Base-by-base conservation (phyloP, 75 land plant species). In the Pinus albicaulis region DNA sequence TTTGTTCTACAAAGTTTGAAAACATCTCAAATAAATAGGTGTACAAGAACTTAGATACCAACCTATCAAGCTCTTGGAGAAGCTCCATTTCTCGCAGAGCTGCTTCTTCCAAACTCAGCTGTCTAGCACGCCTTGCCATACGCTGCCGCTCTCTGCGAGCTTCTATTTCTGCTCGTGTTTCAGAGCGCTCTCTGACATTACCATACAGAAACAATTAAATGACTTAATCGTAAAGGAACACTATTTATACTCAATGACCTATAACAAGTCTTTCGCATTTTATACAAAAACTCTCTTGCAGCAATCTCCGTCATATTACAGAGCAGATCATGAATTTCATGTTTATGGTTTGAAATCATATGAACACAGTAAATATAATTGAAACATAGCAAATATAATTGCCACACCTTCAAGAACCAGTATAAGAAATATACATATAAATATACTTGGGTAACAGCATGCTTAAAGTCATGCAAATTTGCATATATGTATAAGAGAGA, bases 61-160 rank as follows among this genome's bases (percentile, higher is more conserved):
- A 96, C 99, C 91, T 93, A 80, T 96, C 99, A 81, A 94, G 95
- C 60, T 94, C 94, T 77, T 90, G 83, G 20, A 96, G 78, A 72
- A 96, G 93, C 58, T 92, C 91, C 41, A 89, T 91, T 74, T 96
- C 98, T 28, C 90, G 76, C 58, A 83, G 59, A 72, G 98, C 84
- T 80, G 93, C 84, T 72, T 90, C 93, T 77, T 96, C 98, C 77
- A 96, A 72, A 77, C 79, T 81, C 71, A 86, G 82, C 38, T 94
- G 95, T 38, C 99, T 88, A 4, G 82, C 79, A 56, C 79, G 88
- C 57, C 83, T 86, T 56, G 85, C 76, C 11, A 88, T 78, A 52
- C 84, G 86, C 81, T 92, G 91, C 57, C 84, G 84, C 79, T 96
- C 95, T 76, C 92, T 85, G 31, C 98, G 91, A 20, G 85, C 88